Conservation (phyloP, 306 rosid species). For the Inga laurina region DNA sequence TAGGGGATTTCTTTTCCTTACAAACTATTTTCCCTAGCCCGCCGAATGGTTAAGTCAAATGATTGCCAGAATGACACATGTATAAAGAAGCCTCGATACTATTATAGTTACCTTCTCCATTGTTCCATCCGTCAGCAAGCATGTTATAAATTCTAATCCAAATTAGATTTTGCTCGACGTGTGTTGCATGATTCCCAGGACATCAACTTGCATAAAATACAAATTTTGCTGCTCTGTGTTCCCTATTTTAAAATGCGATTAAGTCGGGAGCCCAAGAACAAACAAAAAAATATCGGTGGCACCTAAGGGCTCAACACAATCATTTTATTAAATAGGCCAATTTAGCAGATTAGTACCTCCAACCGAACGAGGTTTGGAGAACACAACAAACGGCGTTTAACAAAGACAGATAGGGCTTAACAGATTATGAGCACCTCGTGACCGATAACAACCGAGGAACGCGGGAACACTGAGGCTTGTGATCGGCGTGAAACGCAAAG, state of each 20-base stretch:
- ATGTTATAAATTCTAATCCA: constrained; percentile 25
- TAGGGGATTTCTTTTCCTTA: no score
- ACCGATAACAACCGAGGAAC: constrained; percentile 50
- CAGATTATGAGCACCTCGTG: constrained; percentile 47
- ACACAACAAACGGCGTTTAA: not conserved
- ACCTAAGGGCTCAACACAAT: not conserved
- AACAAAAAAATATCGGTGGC: not conserved
- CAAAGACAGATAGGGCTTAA: constrained; percentile 9
- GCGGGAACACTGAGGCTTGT: constrained; percentile 39
- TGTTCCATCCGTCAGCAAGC: not conserved
- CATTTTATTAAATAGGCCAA: constrained; percentile 10
- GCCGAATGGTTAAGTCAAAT: not conserved
- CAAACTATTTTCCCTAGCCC: no score
- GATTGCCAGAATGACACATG: not conserved
- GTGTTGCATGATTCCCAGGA: not conserved
- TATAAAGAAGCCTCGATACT: not conserved
- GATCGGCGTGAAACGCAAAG: constrained; percentile 60
- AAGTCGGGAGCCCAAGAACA: not conserved
- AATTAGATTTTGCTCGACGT: constrained; percentile 17
- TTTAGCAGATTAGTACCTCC: not conserved
- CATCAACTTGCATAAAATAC: constrained; percentile 13
- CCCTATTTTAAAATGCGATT: not conserved
- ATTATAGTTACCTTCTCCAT: not conserved
- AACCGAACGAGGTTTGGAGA: not conserved
- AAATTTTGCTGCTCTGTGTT: not conserved